Evolutionary conservation across 257 asterid genomes (phyloP), one percentile per base, ranked within the genome.

Genomic region (Fraxinus anomala): DNA sequence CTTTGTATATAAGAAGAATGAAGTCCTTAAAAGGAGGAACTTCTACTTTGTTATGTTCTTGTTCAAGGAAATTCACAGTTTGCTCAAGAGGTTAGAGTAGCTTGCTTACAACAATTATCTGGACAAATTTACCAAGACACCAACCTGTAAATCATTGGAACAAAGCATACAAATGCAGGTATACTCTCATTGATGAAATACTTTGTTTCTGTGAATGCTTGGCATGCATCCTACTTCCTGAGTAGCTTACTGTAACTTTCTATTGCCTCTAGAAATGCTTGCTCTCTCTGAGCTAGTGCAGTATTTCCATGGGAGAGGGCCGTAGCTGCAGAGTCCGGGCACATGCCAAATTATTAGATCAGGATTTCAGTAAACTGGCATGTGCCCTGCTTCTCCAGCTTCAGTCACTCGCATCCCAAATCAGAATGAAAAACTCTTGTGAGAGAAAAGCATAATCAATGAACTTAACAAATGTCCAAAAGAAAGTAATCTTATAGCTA

Each of bases 341-440:
- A 82, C 86, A 78, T 70, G 86, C 80, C 67, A 37, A 75, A 78
- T 78, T 36, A 36, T 75, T 68, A 36, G 17, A 70, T 24, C 23
- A 23, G 19, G 4, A 23, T 3, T 49, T 68, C 16, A 72, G 68
- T 59, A 74, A 79, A 63, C 47, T 54, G 8, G 86, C 86, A 82
- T 75, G 86, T 82, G 86, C 83, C 86, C 86, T 82, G 83, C 83
- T 79, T 79, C 86, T 82, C 86, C 86, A 79, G 73, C 86, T 70
- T 75, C 76, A 72, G 66, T 65, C 73, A 63, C 72, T 75, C 79
- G n/a, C 72, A 33, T 37, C 67, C 67, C 67, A 59, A n/a, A 21
- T 8, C 28, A 59, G 28, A 59, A 21, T n/a, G 28, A 10, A 59
- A 1, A 23, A 21, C 31, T 59, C 1, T 21, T 21, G 14, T 23